phyloP scores from a whole-genome alignment of 2,329 filamentous ascomycete genomes.

The Claviceps sp. region DNA sequence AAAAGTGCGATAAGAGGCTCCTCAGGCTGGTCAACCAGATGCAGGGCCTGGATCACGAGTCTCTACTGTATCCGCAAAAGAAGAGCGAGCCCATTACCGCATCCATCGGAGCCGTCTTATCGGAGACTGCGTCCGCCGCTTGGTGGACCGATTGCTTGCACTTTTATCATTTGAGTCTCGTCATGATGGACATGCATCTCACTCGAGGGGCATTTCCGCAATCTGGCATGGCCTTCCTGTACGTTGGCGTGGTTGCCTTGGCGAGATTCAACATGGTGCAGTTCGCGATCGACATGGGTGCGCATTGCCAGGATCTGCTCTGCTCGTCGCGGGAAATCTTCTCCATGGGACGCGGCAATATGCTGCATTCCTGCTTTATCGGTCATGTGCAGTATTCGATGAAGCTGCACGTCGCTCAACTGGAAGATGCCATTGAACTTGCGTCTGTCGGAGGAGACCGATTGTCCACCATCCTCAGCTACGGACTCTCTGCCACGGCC shows the following conservation, averaged over 20 bases:
- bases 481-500: constrained; percentile 52
- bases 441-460: constrained; percentile 56
- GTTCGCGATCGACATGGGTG: constrained; percentile 52
- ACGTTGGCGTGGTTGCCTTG: constrained; percentile 54
- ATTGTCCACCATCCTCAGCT: constrained; percentile 57
- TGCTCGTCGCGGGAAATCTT: constrained; percentile 50
- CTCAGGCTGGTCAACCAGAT: constrained; percentile 47
- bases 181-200: constrained; percentile 54
- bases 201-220: constrained; percentile 53
- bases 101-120: constrained; percentile 55
- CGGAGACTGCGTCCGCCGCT: constrained; percentile 55
- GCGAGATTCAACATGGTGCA: constrained; percentile 58
- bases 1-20: constrained; percentile 68
- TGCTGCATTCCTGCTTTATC: constrained; percentile 55
- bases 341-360: constrained; percentile 54
- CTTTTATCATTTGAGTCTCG: constrained; percentile 59
- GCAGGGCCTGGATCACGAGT: constrained; percentile 38
- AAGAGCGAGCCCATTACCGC: constrained; percentile 40
- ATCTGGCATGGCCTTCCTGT: constrained; percentile 53
- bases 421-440: constrained; percentile 54
- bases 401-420: constrained; percentile 39
- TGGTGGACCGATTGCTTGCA: constrained; percentile 61
- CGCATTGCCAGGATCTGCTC: constrained; percentile 49
- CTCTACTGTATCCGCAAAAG: constrained; percentile 29
- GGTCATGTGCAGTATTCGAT: constrained; percentile 57